Percentiles rank a stretch among this genome's conserved stretches.
These are phyloP conservation scores for Angophora floribunda DNA, from an alignment of 345 rosid species.

Conservation along the genomic window DNA sequence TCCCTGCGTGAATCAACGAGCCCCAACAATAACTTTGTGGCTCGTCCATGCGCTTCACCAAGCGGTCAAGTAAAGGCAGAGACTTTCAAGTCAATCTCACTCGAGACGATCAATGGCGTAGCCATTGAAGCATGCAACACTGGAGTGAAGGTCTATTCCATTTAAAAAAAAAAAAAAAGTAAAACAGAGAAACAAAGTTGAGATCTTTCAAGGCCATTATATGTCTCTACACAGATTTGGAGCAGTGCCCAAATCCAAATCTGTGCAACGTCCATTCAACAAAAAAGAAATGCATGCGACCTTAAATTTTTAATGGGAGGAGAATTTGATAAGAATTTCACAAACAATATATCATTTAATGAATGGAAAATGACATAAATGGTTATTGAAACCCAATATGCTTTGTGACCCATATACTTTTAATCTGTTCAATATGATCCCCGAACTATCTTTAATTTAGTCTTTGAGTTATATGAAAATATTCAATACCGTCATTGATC, in stretches of 20 bases:
- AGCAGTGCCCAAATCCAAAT: not conserved
- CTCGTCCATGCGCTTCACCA: too few relatives aligned
- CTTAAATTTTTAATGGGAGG: too few relatives aligned
- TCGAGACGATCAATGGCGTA: not conserved
- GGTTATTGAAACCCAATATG: too few relatives aligned
- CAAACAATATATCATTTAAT: too few relatives aligned
- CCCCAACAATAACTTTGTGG: too few relatives aligned
- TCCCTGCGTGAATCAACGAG: not conserved
- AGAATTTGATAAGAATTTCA: too few relatives aligned
- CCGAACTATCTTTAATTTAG: fast-evolving
- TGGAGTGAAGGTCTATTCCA: not conserved
- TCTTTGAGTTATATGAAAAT: too few relatives aligned
- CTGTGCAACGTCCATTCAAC: not conserved
- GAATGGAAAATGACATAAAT: not conserved
- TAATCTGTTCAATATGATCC: fast-evolving
- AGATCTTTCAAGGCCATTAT: not conserved
- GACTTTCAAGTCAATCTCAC: too few relatives aligned
- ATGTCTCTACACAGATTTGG: not conserved
- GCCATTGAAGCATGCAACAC: not conserved
- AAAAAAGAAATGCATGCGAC: not conserved
- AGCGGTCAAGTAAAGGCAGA: too few relatives aligned
- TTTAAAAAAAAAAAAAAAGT: too few relatives aligned
- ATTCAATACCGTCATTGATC: too few relatives aligned
- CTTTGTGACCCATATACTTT: fast-evolving
- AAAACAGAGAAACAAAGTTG: not conserved